phyloP scores from a whole-genome alignment of 2,329 filamentous ascomycete genomes.

The Pseudogymnoascus sp. region DNA sequence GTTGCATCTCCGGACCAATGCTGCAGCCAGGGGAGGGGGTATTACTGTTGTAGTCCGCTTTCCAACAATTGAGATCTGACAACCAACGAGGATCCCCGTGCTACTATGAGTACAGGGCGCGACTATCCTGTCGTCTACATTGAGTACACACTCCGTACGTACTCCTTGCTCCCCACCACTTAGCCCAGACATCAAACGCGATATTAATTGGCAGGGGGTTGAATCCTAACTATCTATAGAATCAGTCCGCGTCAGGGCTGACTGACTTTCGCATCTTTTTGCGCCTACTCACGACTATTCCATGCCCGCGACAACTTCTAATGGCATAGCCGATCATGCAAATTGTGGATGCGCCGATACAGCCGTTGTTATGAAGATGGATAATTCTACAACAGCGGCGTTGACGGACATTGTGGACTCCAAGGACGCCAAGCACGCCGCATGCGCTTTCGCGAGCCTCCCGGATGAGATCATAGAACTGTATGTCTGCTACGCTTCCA shows the following conservation, averaged over 20 bases:
- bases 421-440: neutral
- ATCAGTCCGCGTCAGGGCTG: constrained; percentile 1
- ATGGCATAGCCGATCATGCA: constrained; percentile 1
- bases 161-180: neutral
- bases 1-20: neutral
- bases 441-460: constrained; percentile 46
- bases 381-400: neutral
- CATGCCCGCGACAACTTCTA: neutral
- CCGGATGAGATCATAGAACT: constrained; percentile 65
- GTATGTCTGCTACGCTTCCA: constrained; percentile 37
- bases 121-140: neutral
- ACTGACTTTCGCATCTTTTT: neutral
- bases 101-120: neutral
- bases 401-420: neutral
- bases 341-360: neutral
- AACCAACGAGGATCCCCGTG: constrained; percentile 2
- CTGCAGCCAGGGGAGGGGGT: neutral
- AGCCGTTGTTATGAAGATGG: constrained; percentile 3
- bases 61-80: constrained; percentile 5
- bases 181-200: constrained; percentile 4
- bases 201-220: neutral
- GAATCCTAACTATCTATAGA: constrained; percentile 7
- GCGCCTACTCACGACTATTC: neutral
- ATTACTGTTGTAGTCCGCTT: neutral
- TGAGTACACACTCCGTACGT: neutral